A percentile compares a stretch with the other conserved stretches of the same genome.
These are phyloP conservation scores for Populus simonii DNA, from an alignment of 345 rosid species.

Conservation along the genomic window DNA sequence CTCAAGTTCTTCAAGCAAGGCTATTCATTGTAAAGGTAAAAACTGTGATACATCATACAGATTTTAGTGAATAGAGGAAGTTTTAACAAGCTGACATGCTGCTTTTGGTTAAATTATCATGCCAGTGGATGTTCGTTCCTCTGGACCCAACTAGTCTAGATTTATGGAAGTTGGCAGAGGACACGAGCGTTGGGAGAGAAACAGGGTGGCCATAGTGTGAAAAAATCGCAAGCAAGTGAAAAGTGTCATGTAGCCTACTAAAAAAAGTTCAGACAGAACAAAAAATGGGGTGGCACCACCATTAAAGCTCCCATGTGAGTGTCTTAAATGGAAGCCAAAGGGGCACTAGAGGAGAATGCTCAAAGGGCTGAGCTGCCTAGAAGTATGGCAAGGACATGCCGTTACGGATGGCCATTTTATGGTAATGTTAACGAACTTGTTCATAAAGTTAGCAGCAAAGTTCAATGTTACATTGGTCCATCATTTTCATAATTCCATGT, in stretches of 20 bases:
- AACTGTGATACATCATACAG: background rate
- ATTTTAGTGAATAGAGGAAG: background rate
- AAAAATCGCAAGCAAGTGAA: background rate
- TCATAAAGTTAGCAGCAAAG: background rate
- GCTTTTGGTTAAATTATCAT: background rate
- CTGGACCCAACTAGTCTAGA: background rate
- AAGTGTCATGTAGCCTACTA: background rate
- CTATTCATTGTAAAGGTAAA: no score
- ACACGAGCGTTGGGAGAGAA: no score
- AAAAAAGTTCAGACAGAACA: background rate
- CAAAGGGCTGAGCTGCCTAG: background rate
- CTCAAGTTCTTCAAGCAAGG: no score
- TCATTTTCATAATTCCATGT: background rate
- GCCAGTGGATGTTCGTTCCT: background rate
- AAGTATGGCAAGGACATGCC: background rate
- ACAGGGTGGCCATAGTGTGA: background rate
- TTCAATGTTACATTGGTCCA: background rate
- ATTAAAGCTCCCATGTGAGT: background rate
- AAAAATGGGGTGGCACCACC: background rate
- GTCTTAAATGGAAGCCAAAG: background rate
- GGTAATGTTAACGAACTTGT: background rate
- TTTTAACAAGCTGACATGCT: background rate
- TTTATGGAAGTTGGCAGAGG: no score
- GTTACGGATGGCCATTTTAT: background rate
- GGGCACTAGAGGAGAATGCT: background rate